These are phyloP conservation scores for Cladophialophora yegresii DNA, from an alignment of 2,329 filamentous ascomycete genomes.

Conservation along the genomic window DNA sequence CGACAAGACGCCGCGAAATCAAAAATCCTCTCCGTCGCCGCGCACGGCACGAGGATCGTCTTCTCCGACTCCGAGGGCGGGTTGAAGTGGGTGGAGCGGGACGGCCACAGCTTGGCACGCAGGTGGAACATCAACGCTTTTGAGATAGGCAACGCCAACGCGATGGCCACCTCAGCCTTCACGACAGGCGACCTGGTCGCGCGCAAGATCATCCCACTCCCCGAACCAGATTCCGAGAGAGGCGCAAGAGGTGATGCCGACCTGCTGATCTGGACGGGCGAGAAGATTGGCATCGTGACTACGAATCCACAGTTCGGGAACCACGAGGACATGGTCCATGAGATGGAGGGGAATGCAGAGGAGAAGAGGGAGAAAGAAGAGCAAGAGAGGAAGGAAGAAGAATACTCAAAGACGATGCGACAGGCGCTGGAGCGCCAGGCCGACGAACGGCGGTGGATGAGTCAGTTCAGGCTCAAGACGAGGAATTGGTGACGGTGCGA, in stretches of 20 bases:
- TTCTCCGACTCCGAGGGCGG: conserved; percentile 82
- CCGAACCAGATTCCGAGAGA: conserved; percentile 56
- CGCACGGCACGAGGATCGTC: conserved; percentile 79
- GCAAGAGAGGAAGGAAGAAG: conserved; percentile 51
- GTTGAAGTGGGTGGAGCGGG: conserved; percentile 87
- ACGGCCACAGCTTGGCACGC: conserved; percentile 60
- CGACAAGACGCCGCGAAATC: conserved; percentile 78
- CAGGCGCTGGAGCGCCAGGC: conserved; percentile 74
- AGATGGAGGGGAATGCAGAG: conserved; percentile 47
- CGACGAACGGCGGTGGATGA: conserved; percentile 74
- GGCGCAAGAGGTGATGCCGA: conserved; percentile 72
- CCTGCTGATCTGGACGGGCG: conserved; percentile 83
- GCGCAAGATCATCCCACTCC: conserved; percentile 39
- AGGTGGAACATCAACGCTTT: conserved; percentile 60
- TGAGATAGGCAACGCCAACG: conserved; percentile 24
- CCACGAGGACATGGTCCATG: conserved; percentile 42
- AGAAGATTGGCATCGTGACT: conserved; percentile 68
- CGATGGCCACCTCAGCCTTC: conserved; percentile 11
- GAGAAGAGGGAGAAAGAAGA: conserved; percentile 39
- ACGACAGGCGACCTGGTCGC: conserved; percentile 22
- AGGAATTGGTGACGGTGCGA: conserved; percentile 13
- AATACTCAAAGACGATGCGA: conserved; percentile 73
- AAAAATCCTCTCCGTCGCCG: conserved; percentile 77
- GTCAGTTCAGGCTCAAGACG: conserved; percentile 59
- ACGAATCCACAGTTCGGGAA: conserved; percentile 41